Percentiles rank a stretch among this genome's conserved stretches.
phyloP scores from a whole-genome alignment of 768 basidiomycete genomes.

The Rhodosporidiobolus sp. region DNA sequence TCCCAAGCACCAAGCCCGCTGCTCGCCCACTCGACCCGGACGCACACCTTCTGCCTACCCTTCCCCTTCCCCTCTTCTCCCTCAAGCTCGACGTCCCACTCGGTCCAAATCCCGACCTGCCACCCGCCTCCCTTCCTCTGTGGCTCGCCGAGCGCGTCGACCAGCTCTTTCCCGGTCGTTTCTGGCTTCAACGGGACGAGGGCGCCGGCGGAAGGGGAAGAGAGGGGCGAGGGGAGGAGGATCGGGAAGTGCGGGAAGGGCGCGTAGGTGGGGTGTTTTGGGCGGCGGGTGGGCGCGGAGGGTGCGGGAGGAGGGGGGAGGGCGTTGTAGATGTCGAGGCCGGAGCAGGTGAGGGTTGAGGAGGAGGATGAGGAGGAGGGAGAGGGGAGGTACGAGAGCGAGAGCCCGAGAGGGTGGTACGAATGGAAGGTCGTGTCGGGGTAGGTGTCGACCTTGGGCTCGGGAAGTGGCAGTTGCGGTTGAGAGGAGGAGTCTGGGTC shows the following conservation, averaged over 20 bases:
- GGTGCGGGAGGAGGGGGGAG: not conserved
- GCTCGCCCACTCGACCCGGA: slow-evolving; percentile 16
- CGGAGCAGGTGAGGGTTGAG: slow-evolving; percentile 60
- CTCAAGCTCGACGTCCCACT: slow-evolving; percentile 86
- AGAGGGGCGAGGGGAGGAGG: slow-evolving; percentile 1
- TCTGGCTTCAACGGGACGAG: slow-evolving; percentile 45
- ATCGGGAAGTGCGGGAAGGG: slow-evolving; percentile 21
- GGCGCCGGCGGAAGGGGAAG: not conserved
- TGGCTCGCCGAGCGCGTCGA: slow-evolving; percentile 74
- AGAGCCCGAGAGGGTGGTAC: slow-evolving; percentile 73
- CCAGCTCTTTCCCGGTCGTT: slow-evolving; percentile 75
- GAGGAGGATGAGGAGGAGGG: slow-evolving; percentile 57
- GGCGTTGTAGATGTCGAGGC: slow-evolving; percentile 77
- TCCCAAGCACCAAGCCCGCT: slow-evolving; percentile 80
- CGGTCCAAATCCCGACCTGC: slow-evolving; percentile 88
- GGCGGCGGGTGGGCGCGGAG: not conserved
- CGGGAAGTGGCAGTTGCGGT: not conserved
- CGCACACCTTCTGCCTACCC: not conserved
- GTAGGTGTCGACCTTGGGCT: slow-evolving; percentile 54
- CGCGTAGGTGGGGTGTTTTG: not conserved
- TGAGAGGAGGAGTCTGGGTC: not conserved
- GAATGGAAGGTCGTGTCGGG: slow-evolving; percentile 83
- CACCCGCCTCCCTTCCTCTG: slow-evolving; percentile 82
- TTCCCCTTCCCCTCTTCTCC: slow-evolving; percentile 52
- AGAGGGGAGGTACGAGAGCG: slow-evolving; percentile 69